These are phyloP conservation scores for Gentiana dahurica DNA, from an alignment of 257 asterid genomes.

Conservation along the genomic window DNA sequence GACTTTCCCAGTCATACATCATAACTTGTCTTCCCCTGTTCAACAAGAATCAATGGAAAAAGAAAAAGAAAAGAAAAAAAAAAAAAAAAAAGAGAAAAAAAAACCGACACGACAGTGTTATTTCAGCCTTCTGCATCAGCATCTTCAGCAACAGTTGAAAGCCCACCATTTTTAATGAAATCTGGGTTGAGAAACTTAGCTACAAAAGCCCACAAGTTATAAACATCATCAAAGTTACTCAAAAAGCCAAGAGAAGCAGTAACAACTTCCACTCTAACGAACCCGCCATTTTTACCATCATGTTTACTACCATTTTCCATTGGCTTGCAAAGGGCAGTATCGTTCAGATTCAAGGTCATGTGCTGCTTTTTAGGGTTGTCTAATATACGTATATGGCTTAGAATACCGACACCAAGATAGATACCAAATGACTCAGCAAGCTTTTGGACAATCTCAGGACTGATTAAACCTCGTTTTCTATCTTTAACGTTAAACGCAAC, in stretches of 20 bases:
- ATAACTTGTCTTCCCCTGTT: constrained; percentile 9
- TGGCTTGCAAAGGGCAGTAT: constrained; percentile 82
- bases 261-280: constrained; percentile 86
- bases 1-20: background rate
- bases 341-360: constrained; percentile 44
- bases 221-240: constrained; percentile 89
- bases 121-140: constrained; percentile 33
- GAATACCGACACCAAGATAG: constrained; percentile 80
- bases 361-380: constrained; percentile 55
- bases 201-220: constrained; percentile 90
- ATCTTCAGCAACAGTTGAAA: constrained; percentile 70
- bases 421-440: constrained; percentile 68
- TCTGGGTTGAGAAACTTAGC: constrained; percentile 83
- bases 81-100: constrained; percentile 6
- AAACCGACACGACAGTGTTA: constrained; percentile 1
- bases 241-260: constrained; percentile 93
- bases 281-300: constrained; percentile 54
- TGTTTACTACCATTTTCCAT: constrained; percentile 72
- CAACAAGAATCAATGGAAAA: constrained; percentile 14
- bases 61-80: constrained; percentile 10
- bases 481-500: constrained; percentile 84
- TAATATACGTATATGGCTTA: constrained; percentile 69
- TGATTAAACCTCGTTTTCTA: constrained; percentile 59
- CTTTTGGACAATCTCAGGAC: constrained; percentile 80
- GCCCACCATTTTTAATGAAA: constrained; percentile 64